A percentile compares a stretch with the other conserved stretches of the same genome.
phyloP scores from a whole-genome alignment of 352 stramenopile genomes.

The Phytophthora macrochlamydospora region DNA sequence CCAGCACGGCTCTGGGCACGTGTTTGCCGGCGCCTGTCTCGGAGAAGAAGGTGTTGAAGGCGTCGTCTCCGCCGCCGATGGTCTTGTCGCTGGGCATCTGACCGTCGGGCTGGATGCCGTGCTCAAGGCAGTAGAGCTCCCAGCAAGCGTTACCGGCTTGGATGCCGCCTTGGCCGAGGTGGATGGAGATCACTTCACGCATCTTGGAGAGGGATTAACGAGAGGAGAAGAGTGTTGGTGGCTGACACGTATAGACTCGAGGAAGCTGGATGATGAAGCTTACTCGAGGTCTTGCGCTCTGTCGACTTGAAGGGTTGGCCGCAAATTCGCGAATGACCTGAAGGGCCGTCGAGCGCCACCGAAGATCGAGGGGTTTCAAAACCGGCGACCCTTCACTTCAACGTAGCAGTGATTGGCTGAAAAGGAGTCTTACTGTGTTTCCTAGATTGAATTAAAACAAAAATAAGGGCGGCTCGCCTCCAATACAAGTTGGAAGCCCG shows the following conservation, averaged over 20 bases:
- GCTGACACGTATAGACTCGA: constrained; percentile 24
- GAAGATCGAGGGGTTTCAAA: not conserved
- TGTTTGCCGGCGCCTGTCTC: constrained; percentile 95
- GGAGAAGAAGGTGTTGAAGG: constrained; percentile 98
- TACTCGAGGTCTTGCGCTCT: constrained; percentile 37
- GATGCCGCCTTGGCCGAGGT: constrained; percentile 94
- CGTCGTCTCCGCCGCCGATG: constrained; percentile 79
- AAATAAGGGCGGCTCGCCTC: too few relatives aligned
- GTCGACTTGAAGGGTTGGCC: constrained; percentile 10
- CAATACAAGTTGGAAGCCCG: too few relatives aligned
- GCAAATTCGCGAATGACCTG: constrained; percentile 25
- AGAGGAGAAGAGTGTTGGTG: not conserved
- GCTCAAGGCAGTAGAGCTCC: constrained; percentile 93
- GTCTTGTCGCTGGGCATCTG: constrained; percentile 64
- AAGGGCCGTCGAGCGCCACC: not conserved
- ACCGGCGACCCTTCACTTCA: not conserved
- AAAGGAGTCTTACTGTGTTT: not conserved
- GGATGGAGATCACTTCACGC: constrained; percentile 93
- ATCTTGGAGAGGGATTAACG: constrained; percentile 18
- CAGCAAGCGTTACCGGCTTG: constrained; percentile 91
- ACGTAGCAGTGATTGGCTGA: not conserved
- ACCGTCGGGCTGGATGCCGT: constrained; percentile 94
- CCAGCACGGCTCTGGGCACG: constrained; percentile 97
- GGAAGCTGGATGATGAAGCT: constrained; percentile 80
- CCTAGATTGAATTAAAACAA: too few relatives aligned